Percentiles rank a stretch among this genome's conserved stretches.
Conservation (phyloP, 2,329 filamentous ascomycete species). For the Aureobasidium zeae region DNA sequence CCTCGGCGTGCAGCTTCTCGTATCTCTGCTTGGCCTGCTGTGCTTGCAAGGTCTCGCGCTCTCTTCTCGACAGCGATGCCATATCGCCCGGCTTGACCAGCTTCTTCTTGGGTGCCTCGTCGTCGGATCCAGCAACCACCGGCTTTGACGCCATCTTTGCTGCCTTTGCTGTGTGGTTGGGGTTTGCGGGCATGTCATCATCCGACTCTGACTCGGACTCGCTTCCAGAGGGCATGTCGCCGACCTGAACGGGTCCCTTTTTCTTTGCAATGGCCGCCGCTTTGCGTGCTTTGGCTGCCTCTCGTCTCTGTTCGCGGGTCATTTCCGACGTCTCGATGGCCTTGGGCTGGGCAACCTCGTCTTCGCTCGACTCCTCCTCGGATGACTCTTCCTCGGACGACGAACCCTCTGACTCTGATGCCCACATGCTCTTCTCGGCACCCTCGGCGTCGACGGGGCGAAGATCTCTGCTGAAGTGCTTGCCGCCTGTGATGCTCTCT, state of each 20-base stretch:
- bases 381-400: constrained; percentile 34
- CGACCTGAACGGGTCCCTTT: constrained; percentile 63
- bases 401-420: constrained; percentile 41
- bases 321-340: constrained; percentile 41
- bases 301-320: constrained; percentile 80
- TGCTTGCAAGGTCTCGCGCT: constrained; percentile 74
- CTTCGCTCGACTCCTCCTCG: constrained; percentile 36
- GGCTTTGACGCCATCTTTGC: constrained; percentile 56
- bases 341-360: constrained; percentile 33
- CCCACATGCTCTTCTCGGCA: constrained; percentile 83
- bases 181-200: constrained; percentile 70
- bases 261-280: constrained; percentile 74
- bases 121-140: constrained; percentile 46
- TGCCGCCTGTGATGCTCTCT: constrained; percentile 59
- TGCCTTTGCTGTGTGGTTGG: constrained; percentile 66
- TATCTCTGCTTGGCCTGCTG: constrained; percentile 83
- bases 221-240: constrained; percentile 67
- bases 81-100: constrained; percentile 36
- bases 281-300: constrained; percentile 82
- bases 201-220: constrained; percentile 53
- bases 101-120: constrained; percentile 43
- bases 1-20: constrained; percentile 81
- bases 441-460: constrained; percentile 82
- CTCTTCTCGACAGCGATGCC: constrained; percentile 54
- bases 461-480: constrained; percentile 88